These are phyloP conservation scores for Mycena crocata DNA, from an alignment of 768 basidiomycete genomes.

Conservation along the genomic window DNA sequence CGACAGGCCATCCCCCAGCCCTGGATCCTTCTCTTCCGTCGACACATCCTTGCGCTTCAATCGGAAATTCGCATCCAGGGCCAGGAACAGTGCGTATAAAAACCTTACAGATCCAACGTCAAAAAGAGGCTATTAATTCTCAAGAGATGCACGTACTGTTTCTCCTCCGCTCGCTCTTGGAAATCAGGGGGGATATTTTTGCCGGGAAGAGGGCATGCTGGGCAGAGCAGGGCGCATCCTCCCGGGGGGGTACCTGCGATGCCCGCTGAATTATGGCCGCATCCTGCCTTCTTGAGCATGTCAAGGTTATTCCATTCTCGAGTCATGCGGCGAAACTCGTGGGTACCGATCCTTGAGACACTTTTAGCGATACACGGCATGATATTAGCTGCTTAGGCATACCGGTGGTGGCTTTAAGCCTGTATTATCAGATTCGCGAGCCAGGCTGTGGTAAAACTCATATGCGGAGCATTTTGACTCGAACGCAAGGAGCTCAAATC, in stretches of 20 bases:
- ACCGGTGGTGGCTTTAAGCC: constrained; percentile 1
- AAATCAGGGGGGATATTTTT: constrained; percentile 4
- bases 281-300: not conserved
- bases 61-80: not conserved
- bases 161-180: not conserved
- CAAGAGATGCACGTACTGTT: not conserved
- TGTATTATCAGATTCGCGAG: constrained; percentile 16
- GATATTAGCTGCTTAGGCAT: not conserved
- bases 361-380: too few species aligned
- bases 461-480: constrained; percentile 31
- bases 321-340: constrained; percentile 4
- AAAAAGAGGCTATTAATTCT: not conserved
- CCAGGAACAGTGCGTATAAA: not conserved
- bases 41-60: constrained; percentile 9
- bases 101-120: not conserved
- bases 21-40: not conserved
- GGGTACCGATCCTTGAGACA: constrained; percentile 19
- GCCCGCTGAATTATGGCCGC: constrained; percentile 18
- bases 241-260: not conserved
- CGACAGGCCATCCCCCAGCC: not conserved
- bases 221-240: constrained; percentile 17
- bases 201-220: constrained; percentile 6
- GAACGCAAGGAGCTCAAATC: constrained; percentile 4
- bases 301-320: constrained; percentile 13
- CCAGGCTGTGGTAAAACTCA: constrained; percentile 30